Conservation (phyloP, 2,329 filamentous ascomycete species). For the Botryotinia globosa region DNA sequence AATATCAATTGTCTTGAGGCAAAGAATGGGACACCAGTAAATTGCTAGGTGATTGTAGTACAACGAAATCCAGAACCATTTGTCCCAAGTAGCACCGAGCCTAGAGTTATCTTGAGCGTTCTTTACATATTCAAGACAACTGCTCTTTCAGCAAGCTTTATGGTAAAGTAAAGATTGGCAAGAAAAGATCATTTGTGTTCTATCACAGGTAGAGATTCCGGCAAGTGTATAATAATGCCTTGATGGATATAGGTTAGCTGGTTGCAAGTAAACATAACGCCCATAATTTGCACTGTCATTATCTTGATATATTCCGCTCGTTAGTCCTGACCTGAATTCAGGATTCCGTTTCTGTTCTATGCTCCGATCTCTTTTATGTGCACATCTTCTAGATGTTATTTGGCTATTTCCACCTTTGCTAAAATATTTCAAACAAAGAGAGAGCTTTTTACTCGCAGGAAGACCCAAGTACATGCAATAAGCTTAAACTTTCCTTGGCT, state of each 20-base stretch:
- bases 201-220: not conserved
- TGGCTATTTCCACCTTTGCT: not conserved
- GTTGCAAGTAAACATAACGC: too few relatives aligned
- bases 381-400: too few relatives aligned
- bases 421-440: not conserved
- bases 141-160: not conserved
- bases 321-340: not conserved
- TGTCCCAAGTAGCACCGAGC: not conserved
- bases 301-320: not conserved
- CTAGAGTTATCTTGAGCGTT: not conserved
- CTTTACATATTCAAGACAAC: not conserved
- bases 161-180: too few relatives aligned
- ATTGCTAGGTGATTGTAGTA: not conserved
- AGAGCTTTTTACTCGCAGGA: not conserved
- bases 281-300: not conserved
- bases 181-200: not conserved
- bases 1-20: not conserved
- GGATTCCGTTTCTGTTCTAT: not conserved
- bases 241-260: not conserved
- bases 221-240: not conserved
- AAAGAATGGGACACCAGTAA: not conserved
- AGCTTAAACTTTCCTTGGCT: not conserved
- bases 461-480: not conserved
- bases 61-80: rapidly evolving
- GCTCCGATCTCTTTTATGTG: not conserved